Conservation (phyloP, 306 rosid species). For the Bauhinia variegata region DNA sequence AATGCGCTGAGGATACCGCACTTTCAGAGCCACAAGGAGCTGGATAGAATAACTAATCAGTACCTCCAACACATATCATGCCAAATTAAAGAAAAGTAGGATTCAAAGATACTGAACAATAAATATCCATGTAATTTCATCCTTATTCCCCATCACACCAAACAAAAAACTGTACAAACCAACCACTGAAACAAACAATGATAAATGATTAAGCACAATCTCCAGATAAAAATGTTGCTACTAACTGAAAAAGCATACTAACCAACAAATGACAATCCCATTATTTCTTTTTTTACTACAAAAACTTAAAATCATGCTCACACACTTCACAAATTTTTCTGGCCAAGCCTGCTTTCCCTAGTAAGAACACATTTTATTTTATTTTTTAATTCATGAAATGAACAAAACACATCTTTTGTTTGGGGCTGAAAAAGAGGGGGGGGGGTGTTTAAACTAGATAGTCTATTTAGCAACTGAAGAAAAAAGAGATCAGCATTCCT, state of each 20-base stretch:
- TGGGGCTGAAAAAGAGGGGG: too few relatives aligned
- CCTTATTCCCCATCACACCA: constrained; percentile 2
- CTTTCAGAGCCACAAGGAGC: constrained; percentile 97
- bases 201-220: constrained; percentile 1
- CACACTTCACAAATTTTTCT: too few relatives aligned
- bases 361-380: too few relatives aligned
- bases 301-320: too few relatives aligned
- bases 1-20: constrained; percentile 89
- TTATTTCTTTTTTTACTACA: too few relatives aligned
- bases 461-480: constrained; percentile 1
- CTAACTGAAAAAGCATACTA: constrained; percentile 10
- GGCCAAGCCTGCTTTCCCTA: too few relatives aligned
- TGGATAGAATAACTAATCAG: constrained; percentile 53
- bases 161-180: not conserved
- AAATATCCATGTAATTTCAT: constrained; percentile 29
- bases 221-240: not conserved
- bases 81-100: constrained; percentile 19
- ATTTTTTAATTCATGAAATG: not conserved
- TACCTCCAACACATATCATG: constrained; percentile 6
- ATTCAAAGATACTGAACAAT: constrained; percentile 22
- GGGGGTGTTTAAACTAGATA: not conserved
- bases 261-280: too few relatives aligned
- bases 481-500: constrained; percentile 11
- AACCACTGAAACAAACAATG: not conserved
- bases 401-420: not conserved